Evolutionary conservation across 306 rosid species (phyloP).

Genomic region (Cucurbita maxima): DNA sequence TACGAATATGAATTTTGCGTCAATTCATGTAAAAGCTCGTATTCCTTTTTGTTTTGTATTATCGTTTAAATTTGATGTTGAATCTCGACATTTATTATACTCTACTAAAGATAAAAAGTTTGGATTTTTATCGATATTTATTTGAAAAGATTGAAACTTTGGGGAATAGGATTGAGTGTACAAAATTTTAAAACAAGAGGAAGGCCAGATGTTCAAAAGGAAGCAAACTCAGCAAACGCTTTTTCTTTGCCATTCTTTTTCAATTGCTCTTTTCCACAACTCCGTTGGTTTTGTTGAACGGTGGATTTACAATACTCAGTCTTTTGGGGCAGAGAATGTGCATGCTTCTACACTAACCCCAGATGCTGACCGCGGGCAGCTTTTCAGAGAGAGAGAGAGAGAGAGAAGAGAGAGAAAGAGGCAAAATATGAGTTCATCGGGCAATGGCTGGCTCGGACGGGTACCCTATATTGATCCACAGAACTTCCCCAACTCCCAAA

Average conservation of each 20-base stretch:
- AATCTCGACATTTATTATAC: too few species aligned
- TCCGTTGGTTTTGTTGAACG: neutral
- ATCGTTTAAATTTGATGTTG: too few species aligned
- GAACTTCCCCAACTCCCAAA: constrained; percentile 38
- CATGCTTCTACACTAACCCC: neutral
- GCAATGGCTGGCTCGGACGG: constrained; percentile 19
- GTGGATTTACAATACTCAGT: neutral
- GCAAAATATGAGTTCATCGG: neutral
- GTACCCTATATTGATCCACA: constrained; percentile 37
- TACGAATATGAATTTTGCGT: too few species aligned
- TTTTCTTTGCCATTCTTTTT: neutral
- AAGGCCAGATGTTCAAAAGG: neutral
- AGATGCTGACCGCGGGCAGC: constrained; percentile 28
- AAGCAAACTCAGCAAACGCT: neutral
- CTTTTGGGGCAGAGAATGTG: neutral
- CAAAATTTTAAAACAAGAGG: too few species aligned
- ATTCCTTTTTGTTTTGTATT: too few species aligned
- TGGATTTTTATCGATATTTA: too few species aligned
- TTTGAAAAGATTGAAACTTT: too few species aligned
- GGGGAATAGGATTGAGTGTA: neutral
- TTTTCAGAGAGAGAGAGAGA: neutral
- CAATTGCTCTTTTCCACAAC: neutral
- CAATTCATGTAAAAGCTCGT: too few species aligned
- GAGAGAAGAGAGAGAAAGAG: neutral
- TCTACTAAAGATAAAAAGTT: neutral